These are phyloP conservation scores for Neoscytalidium dimidiatum DNA, from an alignment of 2,329 filamentous ascomycete species.

Conservation along the genomic window DNA sequence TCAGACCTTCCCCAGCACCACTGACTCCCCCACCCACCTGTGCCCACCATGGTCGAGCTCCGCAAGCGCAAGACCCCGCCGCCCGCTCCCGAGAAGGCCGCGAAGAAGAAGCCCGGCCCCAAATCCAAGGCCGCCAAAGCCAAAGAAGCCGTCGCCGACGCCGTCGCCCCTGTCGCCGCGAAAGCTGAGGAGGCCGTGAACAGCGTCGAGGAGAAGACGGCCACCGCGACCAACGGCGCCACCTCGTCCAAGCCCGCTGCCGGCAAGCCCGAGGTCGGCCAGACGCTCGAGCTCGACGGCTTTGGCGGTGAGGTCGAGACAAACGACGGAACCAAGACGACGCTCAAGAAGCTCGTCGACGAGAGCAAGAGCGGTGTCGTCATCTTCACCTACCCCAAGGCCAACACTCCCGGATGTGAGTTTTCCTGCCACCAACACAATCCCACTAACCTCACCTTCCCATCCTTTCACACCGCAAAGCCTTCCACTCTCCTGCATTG, in stretches of 20 bases:
- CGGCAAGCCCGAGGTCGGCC: conserved; percentile 46
- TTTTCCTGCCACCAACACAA: conserved; percentile 25
- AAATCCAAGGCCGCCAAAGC: conserved; percentile 39
- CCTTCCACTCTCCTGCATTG: neutral
- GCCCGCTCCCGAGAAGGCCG: conserved; percentile 48
- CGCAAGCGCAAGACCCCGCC: conserved; percentile 63
- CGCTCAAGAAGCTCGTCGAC: conserved; percentile 76
- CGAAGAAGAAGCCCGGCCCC: conserved; percentile 50
- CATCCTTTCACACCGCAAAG: neutral
- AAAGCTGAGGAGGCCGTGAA: conserved; percentile 27
- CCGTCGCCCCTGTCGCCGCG: conserved; percentile 27
- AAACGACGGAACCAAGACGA: conserved; percentile 79
- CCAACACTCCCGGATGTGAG: conserved; percentile 93
- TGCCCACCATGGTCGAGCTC: conserved; percentile 55
- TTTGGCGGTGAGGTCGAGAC: conserved; percentile 76
- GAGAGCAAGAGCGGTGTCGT: conserved; percentile 85
- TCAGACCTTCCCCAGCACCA: neutral
- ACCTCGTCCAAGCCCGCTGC: conserved; percentile 28
- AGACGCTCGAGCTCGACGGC: conserved; percentile 54
- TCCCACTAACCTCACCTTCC: neutral
- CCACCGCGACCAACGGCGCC: conserved; percentile 32
- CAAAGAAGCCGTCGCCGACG: conserved; percentile 20
- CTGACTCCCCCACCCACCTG: neutral
- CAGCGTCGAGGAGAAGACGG: conserved; percentile 29
- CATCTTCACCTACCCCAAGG: conserved; percentile 93